Evolutionary conservation across 257 asterid species (phyloP).

Genomic region (Asclepias syriaca): DNA sequence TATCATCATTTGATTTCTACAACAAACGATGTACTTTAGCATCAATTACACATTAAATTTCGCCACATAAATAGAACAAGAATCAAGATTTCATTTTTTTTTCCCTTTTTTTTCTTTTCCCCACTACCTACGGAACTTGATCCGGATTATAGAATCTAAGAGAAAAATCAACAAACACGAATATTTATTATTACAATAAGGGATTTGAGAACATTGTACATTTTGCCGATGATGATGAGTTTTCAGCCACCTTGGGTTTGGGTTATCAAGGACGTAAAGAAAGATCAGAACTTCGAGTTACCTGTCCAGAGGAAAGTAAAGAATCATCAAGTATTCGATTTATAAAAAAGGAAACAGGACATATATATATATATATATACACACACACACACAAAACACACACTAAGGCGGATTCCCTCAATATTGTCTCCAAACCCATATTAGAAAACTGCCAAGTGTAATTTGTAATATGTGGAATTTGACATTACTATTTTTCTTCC

Average conservation of each 20-base stretch:
- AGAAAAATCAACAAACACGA: background rate
- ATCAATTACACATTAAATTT: background rate
- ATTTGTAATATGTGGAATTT: no score
- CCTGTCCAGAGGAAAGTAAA: no score
- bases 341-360: no score
- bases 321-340: no score
- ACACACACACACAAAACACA: no score
- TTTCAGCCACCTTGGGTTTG: background rate
- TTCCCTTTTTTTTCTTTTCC: background rate
- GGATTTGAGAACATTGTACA: background rate
- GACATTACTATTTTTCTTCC: no score
- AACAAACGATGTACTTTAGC: background rate
- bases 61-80: background rate
- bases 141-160: background rate
- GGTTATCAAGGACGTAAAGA: background rate
- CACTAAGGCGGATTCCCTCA: no score
- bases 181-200: background rate
- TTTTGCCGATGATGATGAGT: background rate
- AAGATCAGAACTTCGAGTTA: background rate
- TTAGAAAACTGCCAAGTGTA: no score
- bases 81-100: background rate
- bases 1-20: constrained; percentile 14
- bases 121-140: background rate
- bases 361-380: no score
- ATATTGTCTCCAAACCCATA: no score